phyloP scores from a whole-genome alignment of 2,329 filamentous ascomycete genomes.

The Chaetomium olivaceum region DNA sequence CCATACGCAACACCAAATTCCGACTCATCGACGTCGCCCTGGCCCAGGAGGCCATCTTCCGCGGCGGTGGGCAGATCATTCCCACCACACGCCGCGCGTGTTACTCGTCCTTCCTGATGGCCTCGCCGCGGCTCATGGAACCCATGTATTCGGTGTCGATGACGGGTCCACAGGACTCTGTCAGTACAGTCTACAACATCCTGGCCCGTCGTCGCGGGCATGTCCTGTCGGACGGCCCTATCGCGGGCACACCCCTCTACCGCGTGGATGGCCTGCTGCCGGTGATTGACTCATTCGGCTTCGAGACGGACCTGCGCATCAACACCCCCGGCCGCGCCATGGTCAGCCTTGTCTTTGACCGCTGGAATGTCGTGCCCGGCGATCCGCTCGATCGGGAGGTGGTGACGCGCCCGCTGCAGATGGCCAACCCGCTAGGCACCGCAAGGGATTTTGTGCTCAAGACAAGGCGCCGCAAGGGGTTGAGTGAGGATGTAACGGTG shows the following conservation, averaged over 20 bases:
- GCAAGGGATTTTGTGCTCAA: constrained; percentile 96
- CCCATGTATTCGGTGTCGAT: constrained; percentile 91
- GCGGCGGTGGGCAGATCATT: constrained; percentile 95
- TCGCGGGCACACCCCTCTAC: constrained; percentile 92
- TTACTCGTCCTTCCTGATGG: constrained; percentile 97
- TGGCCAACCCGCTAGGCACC: constrained; percentile 82
- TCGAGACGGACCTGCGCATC: constrained; percentile 95
- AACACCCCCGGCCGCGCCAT: constrained; percentile 92
- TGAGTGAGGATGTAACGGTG: constrained; percentile 93
- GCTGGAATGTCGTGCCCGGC: constrained; percentile 93
- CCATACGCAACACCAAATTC: constrained; percentile 97
- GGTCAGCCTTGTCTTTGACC: constrained; percentile 89
- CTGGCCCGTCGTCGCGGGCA: constrained; percentile 86
- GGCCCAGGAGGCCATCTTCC: constrained; percentile 87
- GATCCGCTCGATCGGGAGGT: constrained; percentile 90
- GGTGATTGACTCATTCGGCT: constrained; percentile 96
- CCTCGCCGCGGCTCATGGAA: constrained; percentile 93
- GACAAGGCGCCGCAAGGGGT: constrained; percentile 86
- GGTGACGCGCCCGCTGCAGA: constrained; percentile 79
- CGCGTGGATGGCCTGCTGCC: constrained; percentile 87
- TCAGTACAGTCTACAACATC: constrained; percentile 87
- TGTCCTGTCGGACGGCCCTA: constrained; percentile 88
- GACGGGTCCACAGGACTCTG: constrained; percentile 86
- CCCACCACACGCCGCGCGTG: constrained; percentile 89
- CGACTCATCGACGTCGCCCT: constrained; percentile 88